These are phyloP conservation scores for Metarhizium humberi DNA, from an alignment of 2,329 filamentous ascomycete genomes.

Conservation along the genomic window DNA sequence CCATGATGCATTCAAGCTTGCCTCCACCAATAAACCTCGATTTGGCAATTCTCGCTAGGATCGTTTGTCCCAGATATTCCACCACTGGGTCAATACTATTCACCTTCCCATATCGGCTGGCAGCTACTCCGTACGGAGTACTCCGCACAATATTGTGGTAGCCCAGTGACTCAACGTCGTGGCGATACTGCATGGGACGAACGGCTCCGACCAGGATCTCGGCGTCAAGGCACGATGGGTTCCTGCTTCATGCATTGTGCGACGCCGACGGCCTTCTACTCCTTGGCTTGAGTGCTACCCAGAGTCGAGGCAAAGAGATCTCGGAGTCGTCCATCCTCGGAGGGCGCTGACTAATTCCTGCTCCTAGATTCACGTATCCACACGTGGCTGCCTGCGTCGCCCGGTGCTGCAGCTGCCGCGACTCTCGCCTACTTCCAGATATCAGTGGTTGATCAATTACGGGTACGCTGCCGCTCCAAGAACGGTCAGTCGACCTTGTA, in stretches of 20 bases:
- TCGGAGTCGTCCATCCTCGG: too few relatives aligned
- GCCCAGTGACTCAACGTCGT: neutral
- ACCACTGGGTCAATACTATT: neutral
- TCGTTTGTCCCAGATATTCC: neutral
- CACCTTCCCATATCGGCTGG: neutral
- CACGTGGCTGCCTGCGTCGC: too few relatives aligned
- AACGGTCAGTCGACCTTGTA: too few relatives aligned
- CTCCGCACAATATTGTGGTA: neutral
- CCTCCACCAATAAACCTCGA: neutral
- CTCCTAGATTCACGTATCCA: too few relatives aligned
- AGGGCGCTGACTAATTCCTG: too few relatives aligned
- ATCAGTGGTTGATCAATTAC: too few relatives aligned
- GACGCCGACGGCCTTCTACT: neutral
- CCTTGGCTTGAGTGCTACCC: neutral
- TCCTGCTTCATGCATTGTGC: neutral
- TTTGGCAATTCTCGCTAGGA: neutral
- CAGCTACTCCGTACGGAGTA: neutral
- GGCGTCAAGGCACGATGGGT: neutral
- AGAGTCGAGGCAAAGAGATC: neutral
- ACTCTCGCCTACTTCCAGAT: too few relatives aligned
- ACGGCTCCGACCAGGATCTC: neutral
- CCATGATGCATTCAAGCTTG: neutral
- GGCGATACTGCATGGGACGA: neutral
- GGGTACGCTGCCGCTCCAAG: too few relatives aligned
- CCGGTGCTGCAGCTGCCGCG: too few relatives aligned